A percentile compares a stretch with the other conserved stretches of the same genome.
Conservation (phyloP, 163 green algal genomes). For the Scenedesmus sp. region DNA sequence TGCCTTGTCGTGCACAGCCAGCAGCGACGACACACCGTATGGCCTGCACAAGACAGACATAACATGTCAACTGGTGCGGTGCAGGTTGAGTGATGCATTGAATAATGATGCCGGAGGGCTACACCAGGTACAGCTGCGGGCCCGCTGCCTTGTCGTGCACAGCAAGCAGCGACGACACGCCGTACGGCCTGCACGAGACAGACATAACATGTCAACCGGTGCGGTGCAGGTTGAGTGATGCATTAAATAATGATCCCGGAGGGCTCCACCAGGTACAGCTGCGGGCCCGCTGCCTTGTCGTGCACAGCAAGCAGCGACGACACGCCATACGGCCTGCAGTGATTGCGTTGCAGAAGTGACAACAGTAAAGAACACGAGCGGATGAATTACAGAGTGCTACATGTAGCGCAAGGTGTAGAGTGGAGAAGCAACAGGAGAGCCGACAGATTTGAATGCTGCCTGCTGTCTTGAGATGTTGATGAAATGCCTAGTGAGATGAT, state of each 20-base stretch:
- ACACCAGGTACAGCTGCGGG: background rate
- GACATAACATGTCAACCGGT: no score
- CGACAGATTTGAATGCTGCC: background rate
- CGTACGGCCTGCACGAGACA: background rate
- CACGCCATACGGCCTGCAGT: background rate
- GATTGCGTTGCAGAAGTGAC: background rate
- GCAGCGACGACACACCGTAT: conserved; percentile 85
- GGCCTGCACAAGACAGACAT: no score
- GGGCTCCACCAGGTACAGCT: background rate
- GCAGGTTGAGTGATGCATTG: no score
- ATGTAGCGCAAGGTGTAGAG: no score
- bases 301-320: background rate
- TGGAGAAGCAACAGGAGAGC: background rate
- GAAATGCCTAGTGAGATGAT: no score
- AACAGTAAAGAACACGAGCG: background rate
- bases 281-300: background rate
- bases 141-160: background rate
- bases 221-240: no score
- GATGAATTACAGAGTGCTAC: background rate
- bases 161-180: background rate
- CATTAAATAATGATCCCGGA: no score
- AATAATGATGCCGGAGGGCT: no score
- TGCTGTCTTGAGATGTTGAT: background rate
- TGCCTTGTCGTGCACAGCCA: conserved; percentile 88
- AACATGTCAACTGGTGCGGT: no score